Conservation (phyloP, 495 filamentous ascomycete genomes). For the Aspergillus kassunensis region DNA sequence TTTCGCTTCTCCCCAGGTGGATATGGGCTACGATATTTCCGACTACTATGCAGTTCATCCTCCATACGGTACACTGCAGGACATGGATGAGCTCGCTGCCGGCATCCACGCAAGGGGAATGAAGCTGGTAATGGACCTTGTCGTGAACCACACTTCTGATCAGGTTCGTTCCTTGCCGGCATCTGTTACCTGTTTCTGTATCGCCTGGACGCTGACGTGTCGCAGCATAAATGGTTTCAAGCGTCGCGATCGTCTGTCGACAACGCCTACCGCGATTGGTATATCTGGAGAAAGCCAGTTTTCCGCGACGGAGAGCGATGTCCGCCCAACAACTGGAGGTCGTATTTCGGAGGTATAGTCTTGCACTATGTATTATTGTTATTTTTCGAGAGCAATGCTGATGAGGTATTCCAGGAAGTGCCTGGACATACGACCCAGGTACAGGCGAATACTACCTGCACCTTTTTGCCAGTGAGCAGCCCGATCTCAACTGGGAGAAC, state of each 20-base stretch:
- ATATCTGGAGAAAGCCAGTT: constrained; percentile 63
- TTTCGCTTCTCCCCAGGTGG: constrained; percentile 59
- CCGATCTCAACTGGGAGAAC: constrained; percentile 75
- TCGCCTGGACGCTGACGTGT: neutral
- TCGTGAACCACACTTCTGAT: constrained; percentile 74
- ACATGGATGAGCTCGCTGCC: constrained; percentile 58
- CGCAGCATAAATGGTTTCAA: constrained; percentile 62
- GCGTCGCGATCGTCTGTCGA: constrained; percentile 57
- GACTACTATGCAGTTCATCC: constrained; percentile 61
- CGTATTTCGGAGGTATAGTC: constrained; percentile 46
- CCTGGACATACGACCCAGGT: constrained; percentile 61
- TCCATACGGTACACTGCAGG: constrained; percentile 56
- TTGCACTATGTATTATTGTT: constrained; percentile 15
- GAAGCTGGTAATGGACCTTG: constrained; percentile 68
- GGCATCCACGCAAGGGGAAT: constrained; percentile 54
- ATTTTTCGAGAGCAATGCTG: neutral
- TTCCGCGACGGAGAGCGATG: constrained; percentile 50
- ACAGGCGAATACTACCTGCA: constrained; percentile 69
- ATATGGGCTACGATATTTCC: constrained; percentile 61
- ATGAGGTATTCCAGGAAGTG: constrained; percentile 7
- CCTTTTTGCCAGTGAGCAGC: constrained; percentile 59
- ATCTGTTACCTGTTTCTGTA: neutral
- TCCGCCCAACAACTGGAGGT: constrained; percentile 67
- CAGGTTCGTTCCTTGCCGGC: constrained; percentile 23
- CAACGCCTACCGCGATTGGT: constrained; percentile 62